phyloP scores from a whole-genome alignment of 2,329 filamentous ascomycete species.

The Cladophialophora bantiana region DNA sequence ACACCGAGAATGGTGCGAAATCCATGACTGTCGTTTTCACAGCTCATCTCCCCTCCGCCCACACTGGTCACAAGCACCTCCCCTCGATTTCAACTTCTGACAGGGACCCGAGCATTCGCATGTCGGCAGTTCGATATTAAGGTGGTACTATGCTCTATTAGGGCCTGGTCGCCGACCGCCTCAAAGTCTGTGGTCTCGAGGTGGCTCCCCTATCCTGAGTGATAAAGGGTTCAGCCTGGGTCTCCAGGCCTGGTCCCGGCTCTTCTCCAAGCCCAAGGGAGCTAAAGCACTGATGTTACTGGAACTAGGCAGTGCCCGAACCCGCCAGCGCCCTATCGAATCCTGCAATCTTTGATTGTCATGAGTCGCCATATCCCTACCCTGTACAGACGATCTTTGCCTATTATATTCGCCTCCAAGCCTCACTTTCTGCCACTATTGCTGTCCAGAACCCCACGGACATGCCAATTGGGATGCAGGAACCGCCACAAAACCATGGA shows the following conservation, averaged over 20 bases:
- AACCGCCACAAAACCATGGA: not conserved
- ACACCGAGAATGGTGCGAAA: constrained; percentile 4
- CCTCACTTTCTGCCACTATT: constrained; percentile 18
- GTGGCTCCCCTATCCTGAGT: constrained; percentile 12
- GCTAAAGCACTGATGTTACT: not conserved
- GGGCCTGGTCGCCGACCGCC: constrained; percentile 15
- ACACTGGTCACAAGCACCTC: not conserved
- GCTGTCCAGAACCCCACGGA: constrained; percentile 12
- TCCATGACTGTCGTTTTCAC: not conserved
- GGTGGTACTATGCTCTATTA: constrained; percentile 13
- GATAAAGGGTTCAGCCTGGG: not conserved
- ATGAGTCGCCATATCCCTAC: constrained; percentile 7
- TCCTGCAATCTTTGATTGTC: constrained; percentile 6
- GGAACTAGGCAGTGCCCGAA: constrained; percentile 10
- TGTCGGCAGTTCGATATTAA: constrained; percentile 12
- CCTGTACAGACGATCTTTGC: constrained; percentile 18
- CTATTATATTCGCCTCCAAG: constrained; percentile 4
- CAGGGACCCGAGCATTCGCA: constrained; percentile 16
- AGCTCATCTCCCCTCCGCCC: not conserved
- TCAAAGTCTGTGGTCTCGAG: not conserved
- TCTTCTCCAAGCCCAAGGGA: constrained; percentile 4
- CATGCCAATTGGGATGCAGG: constrained; percentile 1
- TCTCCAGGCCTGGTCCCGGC: constrained; percentile 5
- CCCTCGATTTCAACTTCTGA: not conserved
- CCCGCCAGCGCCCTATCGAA: constrained; percentile 3